These are phyloP conservation scores for Marchantia polymorpha DNA, from an alignment of 225 moss, liverwort and hornwort species.

Conservation along the genomic window DNA sequence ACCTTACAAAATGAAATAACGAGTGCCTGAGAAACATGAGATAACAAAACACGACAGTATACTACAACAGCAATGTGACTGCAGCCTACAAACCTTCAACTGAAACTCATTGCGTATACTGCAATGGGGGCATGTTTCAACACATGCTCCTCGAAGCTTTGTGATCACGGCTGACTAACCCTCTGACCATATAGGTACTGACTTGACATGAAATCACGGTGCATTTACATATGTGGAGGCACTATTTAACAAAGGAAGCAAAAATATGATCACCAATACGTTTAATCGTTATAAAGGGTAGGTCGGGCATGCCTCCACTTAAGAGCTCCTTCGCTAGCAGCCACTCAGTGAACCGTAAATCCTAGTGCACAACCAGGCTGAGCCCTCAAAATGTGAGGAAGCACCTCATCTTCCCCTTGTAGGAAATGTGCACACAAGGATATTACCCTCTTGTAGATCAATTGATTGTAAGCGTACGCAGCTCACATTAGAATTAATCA, in stretches of 20 bases:
- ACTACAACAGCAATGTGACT: background rate
- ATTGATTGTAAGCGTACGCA: conserved; percentile 9
- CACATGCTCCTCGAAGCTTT: background rate
- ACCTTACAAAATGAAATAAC: too few species aligned
- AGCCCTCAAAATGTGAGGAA: conserved; percentile 5
- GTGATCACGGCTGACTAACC: background rate
- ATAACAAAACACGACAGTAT: too few species aligned
- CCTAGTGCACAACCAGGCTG: conserved; percentile 22
- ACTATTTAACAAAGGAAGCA: background rate
- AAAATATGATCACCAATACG: conserved; percentile 1
- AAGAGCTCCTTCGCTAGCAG: conserved; percentile 21
- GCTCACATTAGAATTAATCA: conserved; percentile 19
- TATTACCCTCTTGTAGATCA: conserved; percentile 9
- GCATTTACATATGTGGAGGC: background rate
- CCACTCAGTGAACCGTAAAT: conserved; percentile 12
- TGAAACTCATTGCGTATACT: background rate
- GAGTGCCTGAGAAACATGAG: too few species aligned
- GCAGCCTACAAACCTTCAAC: background rate
- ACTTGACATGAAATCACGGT: background rate
- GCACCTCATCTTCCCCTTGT: conserved; percentile 9
- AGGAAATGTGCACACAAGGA: conserved; percentile 14
- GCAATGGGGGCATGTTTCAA: background rate
- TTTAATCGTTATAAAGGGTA: background rate
- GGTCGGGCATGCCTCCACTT: conserved; percentile 15
- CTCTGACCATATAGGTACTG: background rate